Conservation (phyloP, 1,284 basidiomycete genomes). For the Tilletia caries region DNA sequence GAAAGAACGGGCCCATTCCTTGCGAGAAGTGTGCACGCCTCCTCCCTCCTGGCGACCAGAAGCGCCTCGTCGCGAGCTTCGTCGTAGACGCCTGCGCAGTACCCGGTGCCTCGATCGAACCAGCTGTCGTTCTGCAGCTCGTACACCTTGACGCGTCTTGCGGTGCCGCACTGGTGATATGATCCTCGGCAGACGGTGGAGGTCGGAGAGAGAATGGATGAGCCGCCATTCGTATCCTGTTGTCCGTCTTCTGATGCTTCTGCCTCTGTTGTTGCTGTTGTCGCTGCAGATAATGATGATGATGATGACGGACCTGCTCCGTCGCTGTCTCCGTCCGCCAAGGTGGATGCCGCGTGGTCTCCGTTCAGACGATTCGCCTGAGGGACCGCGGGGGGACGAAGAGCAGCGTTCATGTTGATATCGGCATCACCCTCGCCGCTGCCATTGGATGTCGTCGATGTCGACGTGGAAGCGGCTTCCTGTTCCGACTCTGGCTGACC, state of each 20-base stretch:
- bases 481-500: no score
- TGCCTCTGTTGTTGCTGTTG: not conserved
- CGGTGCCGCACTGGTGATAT: constrained; percentile 52
- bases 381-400: no score
- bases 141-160: constrained; percentile 51
- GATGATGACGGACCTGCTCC: not conserved
- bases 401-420: no score
- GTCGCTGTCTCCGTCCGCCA: no score
- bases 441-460: no score
- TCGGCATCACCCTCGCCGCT: no score
- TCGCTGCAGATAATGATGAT: not conserved
- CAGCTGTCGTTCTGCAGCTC: constrained; percentile 48
- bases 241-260: not conserved
- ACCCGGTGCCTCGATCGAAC: constrained; percentile 51
- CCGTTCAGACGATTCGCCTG: no score
- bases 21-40: constrained; percentile 25
- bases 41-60: constrained; percentile 46
- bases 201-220: constrained; percentile 28
- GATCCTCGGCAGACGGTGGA: constrained; percentile 46
- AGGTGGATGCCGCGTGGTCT: no score
- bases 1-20: not conserved
- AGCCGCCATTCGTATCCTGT: not conserved
- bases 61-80: constrained; percentile 48
- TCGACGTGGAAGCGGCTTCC: no score
- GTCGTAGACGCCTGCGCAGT: constrained; percentile 52